Base-by-base conservation (phyloP, 257 asterid genomes). In the Solanum chiquidenum region DNA sequence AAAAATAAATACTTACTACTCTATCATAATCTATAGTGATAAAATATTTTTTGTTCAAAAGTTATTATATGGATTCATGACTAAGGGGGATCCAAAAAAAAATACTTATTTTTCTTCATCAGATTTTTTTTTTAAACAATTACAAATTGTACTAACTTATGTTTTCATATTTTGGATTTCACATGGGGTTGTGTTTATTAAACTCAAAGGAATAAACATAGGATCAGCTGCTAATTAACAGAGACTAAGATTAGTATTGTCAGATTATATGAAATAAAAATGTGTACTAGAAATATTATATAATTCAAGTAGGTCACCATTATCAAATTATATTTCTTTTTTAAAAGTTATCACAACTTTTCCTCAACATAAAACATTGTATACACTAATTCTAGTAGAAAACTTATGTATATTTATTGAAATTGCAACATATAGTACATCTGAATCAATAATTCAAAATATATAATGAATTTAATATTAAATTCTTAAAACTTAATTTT, bases 181-280 rank as follows among this genome's bases (percentile, higher is more conserved):
- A 82, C 73, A 25, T 40, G 64, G 64, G 33, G 46, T 58, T 60
- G 10, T 27, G 46, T 60, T 25, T 71, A 71, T 4, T 18, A 33
- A 72, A 33, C 33, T 86, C 14, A 49, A 11, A 75, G 86, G 88
- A 87, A 87, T 76, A 69, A 89, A 83, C 71, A 72, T 66, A 33
- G 91, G 89, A 89, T 87, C 89, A 34, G 68, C 55, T 84, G 91
- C 89, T 14, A 31, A 73, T 86, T 20, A 33, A 33, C 44, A 83
- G 82, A 73, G 46, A 31, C 37, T 73, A 73, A 60, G 66, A 77
- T 44, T 66, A 74, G 37, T 25, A 74, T 46, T 62, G 69, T 42
- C 79, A 23, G 18, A 40, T 20, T 37, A 44, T 34, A 71, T 20
- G 33, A 52, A 46, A 66, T 8, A 16, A 84, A 79, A 20, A 31